Base-by-base conservation (phyloP, 108 stramenopile genomes). In the Fragilaria radians region DNA sequence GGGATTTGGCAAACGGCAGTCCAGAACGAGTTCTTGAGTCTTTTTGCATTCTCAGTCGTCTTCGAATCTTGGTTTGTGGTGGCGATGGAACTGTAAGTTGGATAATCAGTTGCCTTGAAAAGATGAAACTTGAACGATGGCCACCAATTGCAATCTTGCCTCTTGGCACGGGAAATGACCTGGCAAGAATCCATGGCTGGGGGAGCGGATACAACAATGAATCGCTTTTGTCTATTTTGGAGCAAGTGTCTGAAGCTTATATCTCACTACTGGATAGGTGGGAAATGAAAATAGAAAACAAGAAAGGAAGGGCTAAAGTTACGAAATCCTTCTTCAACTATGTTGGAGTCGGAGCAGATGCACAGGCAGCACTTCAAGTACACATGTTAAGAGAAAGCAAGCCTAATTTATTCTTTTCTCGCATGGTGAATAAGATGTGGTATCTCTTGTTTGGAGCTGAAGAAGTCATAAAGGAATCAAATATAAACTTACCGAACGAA, bases 71-170 rank as follows among this genome's bases (percentile, higher is more conserved):
- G 48, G 79, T 93, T 25, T 92, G 91, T 62, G 94, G 94, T 9
- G 94, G 94, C 1, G 94, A 95, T 63, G 94, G 94, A 5, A 95
- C 90, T n/a, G 88, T 93, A 1, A 86, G 84, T 58, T 95, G 94
- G 94, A 91, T 95, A 34, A 75, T 95, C 22, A 75, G 68, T 51
- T 74, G 77, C n/a, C 65, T 95, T 9, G 88, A 91, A 51, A 79
- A 75, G 50, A 73, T 95, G 85, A 61, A 82, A 9, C 57, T 91
- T 45, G 67, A 83, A 46, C 67, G 82, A 21, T 85, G 83, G 80
- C 94, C 94, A 3, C 89, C 94, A 24, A 90, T 95, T 42, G 91
- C 84, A 1, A 92, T 95, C 55, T 54, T 95, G 5, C 94, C 94
- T 0, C 61, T 95, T 32, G 94, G 94, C 45, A 95, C 94, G 22